A percentile compares a stretch with the other conserved stretches of the same genome.
Conservation (phyloP, 768 basidiomycete genomes). For the Lentinula lateritia region DNA sequence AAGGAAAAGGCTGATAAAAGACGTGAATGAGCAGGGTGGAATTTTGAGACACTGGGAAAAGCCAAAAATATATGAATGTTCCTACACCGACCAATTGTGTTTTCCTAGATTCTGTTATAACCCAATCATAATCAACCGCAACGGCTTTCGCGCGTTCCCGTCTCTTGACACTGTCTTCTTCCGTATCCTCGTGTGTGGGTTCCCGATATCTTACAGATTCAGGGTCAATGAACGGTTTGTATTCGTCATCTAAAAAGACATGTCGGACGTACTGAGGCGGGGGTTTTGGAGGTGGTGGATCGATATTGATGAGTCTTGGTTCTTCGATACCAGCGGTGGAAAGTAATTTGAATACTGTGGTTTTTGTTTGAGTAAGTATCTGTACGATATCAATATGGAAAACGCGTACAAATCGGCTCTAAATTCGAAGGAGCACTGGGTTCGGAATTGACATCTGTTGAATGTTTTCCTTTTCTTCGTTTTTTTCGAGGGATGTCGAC, state of each 20-base stretch:
- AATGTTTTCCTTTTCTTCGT: background rate
- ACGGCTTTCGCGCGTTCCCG: background rate
- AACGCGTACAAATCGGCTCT: background rate
- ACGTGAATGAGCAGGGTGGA: background rate
- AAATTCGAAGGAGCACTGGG: background rate
- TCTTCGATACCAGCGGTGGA: background rate
- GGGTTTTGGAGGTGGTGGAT: constrained; percentile 1
- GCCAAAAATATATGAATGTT: background rate
- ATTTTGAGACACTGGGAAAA: background rate
- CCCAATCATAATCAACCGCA: constrained; percentile 5
- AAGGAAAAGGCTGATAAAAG: background rate
- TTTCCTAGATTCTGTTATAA: background rate
- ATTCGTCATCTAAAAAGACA: background rate
- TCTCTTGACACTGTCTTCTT: background rate
- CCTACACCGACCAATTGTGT: background rate
- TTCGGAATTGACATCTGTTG: background rate
- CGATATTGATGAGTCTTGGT: background rate
- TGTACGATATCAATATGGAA: background rate
- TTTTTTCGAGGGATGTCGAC: background rate
- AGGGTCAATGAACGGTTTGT: background rate
- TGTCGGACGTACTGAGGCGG: background rate
- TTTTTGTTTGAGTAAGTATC: background rate
- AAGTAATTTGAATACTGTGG: background rate
- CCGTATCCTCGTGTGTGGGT: background rate
- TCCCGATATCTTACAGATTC: constrained; percentile 1